phyloP scores from a whole-genome alignment of 1,284 basidiomycete genomes.

The Naganishia liquefaciens region DNA sequence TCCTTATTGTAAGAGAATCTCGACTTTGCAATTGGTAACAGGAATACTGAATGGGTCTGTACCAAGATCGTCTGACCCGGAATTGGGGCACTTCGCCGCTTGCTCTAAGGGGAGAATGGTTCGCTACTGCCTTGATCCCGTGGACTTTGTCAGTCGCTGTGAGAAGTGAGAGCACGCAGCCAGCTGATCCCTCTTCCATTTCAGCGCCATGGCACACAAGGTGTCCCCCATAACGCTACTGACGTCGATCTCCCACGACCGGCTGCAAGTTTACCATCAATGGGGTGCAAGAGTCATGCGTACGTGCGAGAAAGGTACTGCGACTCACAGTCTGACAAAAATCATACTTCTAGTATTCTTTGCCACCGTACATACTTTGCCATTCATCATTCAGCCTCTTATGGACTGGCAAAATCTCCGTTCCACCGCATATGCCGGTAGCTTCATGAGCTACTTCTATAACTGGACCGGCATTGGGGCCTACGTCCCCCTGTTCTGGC shows the following conservation, averaged over 20 bases:
- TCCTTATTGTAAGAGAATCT: slow-evolving; percentile 11
- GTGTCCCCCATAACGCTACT: slow-evolving; percentile 24
- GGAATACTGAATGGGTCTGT: not conserved
- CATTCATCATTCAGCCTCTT: slow-evolving; percentile 19
- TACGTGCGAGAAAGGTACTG: not conserved
- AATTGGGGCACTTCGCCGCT: slow-evolving; percentile 28
- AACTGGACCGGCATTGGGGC: slow-evolving; percentile 28
- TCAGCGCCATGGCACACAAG: slow-evolving; percentile 22
- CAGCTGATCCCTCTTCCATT: not conserved
- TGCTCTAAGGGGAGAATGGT: slow-evolving; percentile 23
- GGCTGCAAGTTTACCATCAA: slow-evolving; percentile 26
- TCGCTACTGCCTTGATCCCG: slow-evolving; percentile 25
- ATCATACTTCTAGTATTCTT: slow-evolving; percentile 14
- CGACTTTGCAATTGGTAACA: not conserved
- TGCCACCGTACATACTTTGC: slow-evolving; percentile 22
- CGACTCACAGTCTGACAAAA: not conserved
- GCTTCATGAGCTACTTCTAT: slow-evolving; percentile 28
- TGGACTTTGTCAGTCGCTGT: slow-evolving; percentile 25
- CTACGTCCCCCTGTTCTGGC: slow-evolving; percentile 26
- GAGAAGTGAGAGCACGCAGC: not conserved
- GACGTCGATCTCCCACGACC: slow-evolving; percentile 26
- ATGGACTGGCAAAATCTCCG: slow-evolving; percentile 14
- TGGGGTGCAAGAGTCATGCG: slow-evolving; percentile 26
- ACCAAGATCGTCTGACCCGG: slow-evolving; percentile 11
- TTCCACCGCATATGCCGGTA: slow-evolving; percentile 17